Percentiles rank a stretch among this genome's conserved stretches.
Evolutionary conservation across 352 stramenopile species (phyloP).

Genomic region (Globisporangium sylvaticum): DNA sequence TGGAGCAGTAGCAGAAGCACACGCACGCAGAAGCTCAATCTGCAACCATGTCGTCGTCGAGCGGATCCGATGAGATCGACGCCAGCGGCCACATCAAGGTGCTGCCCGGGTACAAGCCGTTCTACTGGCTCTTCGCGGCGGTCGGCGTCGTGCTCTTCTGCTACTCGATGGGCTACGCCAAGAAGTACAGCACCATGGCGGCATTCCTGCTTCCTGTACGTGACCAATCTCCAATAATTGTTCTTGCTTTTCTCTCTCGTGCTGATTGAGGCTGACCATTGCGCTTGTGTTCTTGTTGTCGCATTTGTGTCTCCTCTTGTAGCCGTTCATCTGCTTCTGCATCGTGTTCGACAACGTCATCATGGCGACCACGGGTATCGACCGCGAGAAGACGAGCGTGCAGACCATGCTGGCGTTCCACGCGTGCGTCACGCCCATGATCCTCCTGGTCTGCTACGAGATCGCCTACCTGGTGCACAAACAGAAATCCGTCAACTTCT

Average conservation of each 20-base stretch:
- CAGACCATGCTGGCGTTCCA: conserved; percentile 81
- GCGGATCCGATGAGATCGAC: not conserved
- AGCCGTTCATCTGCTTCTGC: conserved; percentile 82
- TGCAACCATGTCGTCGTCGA: conserved; percentile 2
- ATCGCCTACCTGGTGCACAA: conserved; percentile 89
- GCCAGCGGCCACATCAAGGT: conserved; percentile 42
- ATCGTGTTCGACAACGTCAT: conserved; percentile 78
- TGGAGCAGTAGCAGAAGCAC: not conserved
- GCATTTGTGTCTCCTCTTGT: not conserved
- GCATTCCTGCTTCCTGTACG: conserved; percentile 76
- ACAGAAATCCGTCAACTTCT: conserved; percentile 89
- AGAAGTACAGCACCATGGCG: conserved; percentile 67
- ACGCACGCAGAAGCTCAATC: not conserved
- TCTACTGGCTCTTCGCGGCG: conserved; percentile 73
- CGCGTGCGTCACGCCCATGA: conserved; percentile 77
- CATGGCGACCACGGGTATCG: conserved; percentile 72
- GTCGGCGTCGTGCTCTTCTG: conserved; percentile 63
- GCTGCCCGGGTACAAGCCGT: conserved; percentile 38
- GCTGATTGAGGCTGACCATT: conserved; percentile 4
- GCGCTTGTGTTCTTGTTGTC: not conserved
- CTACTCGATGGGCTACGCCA: conserved; percentile 66
- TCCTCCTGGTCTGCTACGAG: conserved; percentile 88
- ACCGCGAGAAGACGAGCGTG: conserved; percentile 46
- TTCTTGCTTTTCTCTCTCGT: not conserved
- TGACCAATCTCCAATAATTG: not conserved